Evolutionary conservation across 306 rosid species (phyloP), one percentile per base, ranked within the genome.

Genomic region (Acacia acuminata): DNA sequence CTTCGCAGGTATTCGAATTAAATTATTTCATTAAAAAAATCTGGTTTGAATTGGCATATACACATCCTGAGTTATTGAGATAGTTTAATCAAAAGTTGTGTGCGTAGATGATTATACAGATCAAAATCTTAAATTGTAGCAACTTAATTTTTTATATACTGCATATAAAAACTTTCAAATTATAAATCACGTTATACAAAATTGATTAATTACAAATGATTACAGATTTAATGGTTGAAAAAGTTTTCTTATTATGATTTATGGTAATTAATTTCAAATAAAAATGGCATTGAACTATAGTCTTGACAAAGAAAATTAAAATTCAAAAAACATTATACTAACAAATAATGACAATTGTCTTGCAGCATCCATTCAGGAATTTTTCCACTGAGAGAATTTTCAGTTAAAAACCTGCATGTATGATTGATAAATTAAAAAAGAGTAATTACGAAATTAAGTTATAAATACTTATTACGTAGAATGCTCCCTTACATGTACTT

Each of bases 401-500:
- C 55, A 48, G 55, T 48, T 48, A 48, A 7, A 15, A 48, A 3
- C 55, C 55, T 48, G 55, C 55, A 48, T 36, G 38, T 15, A 14
- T 48, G 19, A 15, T 48, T 48, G 3, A 48, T 15, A 15, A 48
- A 48, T 48, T 14, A 48, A 48, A 3, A 48, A 13, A 15, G 7
- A 13, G 55, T 13, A 48, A 48, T 4, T 5, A 48, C 0, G 55
- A 14, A 48, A 48, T 48, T 0, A 15, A 48, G 17, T 48, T 48
- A 48, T 14, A 48, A 13, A 4, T 16, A 13, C n/a, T n/a, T n/a
- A n/a, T n/a, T 4, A 12, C 20, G 5, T 13, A 3, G 55, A 73
- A 58, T 66, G 15, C 78, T 14, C 79, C 77, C 94, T 87, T 88
- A 92, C 98, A 92, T 24, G 79, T 4, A 36, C 38, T 32, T 32